Evolutionary conservation across 2,329 filamentous ascomycete genomes (phyloP).

Genomic region (Xylaria sp.): DNA sequence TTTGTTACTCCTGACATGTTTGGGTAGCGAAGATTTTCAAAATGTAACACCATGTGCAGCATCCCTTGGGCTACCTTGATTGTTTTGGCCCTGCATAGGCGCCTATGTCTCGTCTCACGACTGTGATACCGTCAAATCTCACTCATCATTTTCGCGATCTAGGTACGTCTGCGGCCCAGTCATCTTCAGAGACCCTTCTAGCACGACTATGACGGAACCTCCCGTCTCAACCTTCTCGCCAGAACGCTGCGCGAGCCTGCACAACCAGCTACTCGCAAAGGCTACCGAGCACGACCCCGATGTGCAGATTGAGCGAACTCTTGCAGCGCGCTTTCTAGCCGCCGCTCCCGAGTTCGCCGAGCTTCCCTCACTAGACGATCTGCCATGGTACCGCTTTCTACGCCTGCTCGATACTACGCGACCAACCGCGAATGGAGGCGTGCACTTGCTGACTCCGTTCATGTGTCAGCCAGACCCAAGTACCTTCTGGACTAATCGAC

Average conservation of each 20-base stretch:
- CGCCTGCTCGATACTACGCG: neutral
- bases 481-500: constrained; percentile 1
- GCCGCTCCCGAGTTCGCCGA: neutral
- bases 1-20: too few species aligned
- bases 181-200: too few species aligned
- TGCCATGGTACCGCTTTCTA: neutral
- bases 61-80: too few species aligned
- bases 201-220: neutral
- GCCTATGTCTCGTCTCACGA: too few species aligned
- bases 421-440: neutral
- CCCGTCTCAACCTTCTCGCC: neutral
- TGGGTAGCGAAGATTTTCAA: too few species aligned
- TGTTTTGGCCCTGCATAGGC: too few species aligned
- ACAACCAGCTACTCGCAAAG: constrained; percentile 3
- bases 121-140: too few species aligned
- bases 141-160: too few species aligned
- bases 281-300: neutral
- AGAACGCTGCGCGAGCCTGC: constrained; percentile 2
- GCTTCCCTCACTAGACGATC: neutral
- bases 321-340: neutral
- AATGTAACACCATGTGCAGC: too few species aligned
- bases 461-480: neutral
- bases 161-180: too few species aligned
- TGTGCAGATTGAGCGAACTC: constrained; percentile 1
- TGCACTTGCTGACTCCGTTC: neutral